Conservation (phyloP, 257 asterid genomes). For the Schizonepeta tenuifolia region DNA sequence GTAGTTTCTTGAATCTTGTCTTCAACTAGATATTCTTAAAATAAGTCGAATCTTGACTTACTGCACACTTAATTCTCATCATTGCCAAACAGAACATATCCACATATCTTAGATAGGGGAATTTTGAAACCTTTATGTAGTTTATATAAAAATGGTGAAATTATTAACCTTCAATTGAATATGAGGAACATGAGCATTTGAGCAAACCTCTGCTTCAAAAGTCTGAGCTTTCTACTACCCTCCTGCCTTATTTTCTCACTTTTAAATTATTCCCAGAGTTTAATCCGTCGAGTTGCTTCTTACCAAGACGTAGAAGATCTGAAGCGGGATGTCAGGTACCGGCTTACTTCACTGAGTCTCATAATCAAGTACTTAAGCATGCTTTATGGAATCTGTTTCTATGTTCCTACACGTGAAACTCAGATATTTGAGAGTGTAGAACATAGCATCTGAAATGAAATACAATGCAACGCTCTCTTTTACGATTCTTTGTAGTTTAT, state of each 20-base stretch:
- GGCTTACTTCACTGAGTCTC: neutral
- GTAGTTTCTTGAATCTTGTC: conserved; percentile 35
- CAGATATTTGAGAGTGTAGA: neutral
- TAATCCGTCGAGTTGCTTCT: conserved; percentile 65
- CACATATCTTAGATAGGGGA: neutral
- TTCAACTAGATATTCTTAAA: neutral
- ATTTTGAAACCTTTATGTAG: neutral
- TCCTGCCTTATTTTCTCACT: too few relatives aligned
- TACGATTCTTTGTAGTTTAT: neutral
- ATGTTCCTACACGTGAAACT: neutral
- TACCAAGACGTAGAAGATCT: conserved; percentile 72
- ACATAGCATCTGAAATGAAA: too few relatives aligned
- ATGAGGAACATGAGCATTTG: too few relatives aligned
- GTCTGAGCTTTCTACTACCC: too few relatives aligned
- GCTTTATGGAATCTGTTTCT: neutral
- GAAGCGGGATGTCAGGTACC: conserved; percentile 71
- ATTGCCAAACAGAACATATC: neutral
- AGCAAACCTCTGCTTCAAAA: too few relatives aligned
- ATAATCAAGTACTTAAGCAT: neutral
- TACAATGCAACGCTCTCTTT: neutral
- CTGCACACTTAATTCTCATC: neutral
- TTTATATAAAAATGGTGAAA: neutral
- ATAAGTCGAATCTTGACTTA: neutral
- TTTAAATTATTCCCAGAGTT: conserved; percentile 47
- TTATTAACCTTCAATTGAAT: too few relatives aligned